A percentile compares a stretch with the other conserved stretches of the same genome.
Evolutionary conservation across 208 protist genomes (phyloP).

Genomic region (Wallacemonas sp.): DNA sequence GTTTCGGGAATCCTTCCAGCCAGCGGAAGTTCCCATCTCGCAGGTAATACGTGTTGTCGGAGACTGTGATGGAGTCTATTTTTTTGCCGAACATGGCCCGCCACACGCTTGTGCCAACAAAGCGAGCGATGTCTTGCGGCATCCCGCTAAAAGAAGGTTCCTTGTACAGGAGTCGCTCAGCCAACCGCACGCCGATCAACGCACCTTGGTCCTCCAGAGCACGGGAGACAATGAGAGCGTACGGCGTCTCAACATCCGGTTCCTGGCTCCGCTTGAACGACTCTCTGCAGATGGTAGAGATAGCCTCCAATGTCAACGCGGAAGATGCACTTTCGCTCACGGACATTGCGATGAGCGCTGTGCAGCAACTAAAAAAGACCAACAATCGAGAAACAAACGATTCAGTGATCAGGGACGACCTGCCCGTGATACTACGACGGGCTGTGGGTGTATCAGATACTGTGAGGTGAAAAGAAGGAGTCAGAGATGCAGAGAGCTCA

Average conservation of each 20-base stretch:
- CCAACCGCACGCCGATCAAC: constrained; percentile 55
- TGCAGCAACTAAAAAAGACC: constrained; percentile 5
- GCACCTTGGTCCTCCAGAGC: constrained; percentile 57
- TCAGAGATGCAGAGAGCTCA: too few relatives aligned
- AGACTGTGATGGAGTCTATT: constrained; percentile 61
- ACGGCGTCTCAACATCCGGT: constrained; percentile 9
- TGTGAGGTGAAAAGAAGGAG: too few relatives aligned
- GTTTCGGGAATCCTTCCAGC: constrained; percentile 57
- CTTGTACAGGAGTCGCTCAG: constrained; percentile 73
- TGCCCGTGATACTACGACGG: too few relatives aligned
- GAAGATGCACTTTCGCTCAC: constrained; percentile 57
- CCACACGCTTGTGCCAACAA: constrained; percentile 71
- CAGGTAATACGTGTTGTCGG: constrained; percentile 64
- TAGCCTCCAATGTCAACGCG: constrained; percentile 42
- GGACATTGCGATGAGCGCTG: neutral
- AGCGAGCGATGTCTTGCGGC: constrained; percentile 61
- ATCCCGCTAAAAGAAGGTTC: constrained; percentile 56
- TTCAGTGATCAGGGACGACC: too few relatives aligned
- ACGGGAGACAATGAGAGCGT: constrained; percentile 7
- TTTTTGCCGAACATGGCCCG: constrained; percentile 70
- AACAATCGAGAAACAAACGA: too few relatives aligned
- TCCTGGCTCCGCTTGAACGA: constrained; percentile 8
- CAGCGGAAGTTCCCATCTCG: constrained; percentile 59
- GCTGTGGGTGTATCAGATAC: too few relatives aligned
- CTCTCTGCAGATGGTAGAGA: constrained; percentile 35